These are phyloP conservation scores for Henckelia pumila DNA, from an alignment of 257 asterid genomes.

Conservation along the genomic window DNA sequence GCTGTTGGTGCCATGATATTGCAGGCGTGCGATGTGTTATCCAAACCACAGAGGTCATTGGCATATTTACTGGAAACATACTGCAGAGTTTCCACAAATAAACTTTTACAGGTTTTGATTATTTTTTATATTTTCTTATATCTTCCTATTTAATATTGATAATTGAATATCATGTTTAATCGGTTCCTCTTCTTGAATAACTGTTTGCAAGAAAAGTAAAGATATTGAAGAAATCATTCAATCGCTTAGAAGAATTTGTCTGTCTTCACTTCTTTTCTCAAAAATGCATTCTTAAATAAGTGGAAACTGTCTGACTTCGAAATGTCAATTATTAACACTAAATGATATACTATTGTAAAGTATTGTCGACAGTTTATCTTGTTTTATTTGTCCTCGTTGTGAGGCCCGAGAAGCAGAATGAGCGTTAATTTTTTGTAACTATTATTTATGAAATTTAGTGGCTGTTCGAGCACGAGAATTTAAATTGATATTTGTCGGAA, in stretches of 20 bases:
- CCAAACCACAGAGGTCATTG: conserved; percentile 91
- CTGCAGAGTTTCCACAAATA: conserved; percentile 68
- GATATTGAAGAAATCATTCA: conserved; percentile 1
- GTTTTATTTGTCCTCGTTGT: too few species aligned
- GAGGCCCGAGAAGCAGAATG: too few species aligned
- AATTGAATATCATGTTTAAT: conserved; percentile 19
- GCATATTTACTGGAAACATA: conserved; percentile 85
- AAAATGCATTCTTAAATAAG: too few species aligned
- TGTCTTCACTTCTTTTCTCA: too few species aligned
- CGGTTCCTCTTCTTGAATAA: conserved; percentile 9
- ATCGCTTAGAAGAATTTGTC: too few species aligned
- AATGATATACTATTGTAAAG: too few species aligned
- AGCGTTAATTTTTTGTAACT: neutral
- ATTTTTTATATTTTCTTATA: conserved; percentile 13
- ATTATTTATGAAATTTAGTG: too few species aligned
- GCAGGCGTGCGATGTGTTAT: conserved; percentile 84
- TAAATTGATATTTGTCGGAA: neutral
- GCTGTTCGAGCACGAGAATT: neutral
- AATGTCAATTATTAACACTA: too few species aligned
- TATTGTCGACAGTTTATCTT: too few species aligned
- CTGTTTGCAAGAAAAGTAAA: conserved; percentile 6
- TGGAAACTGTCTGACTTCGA: too few species aligned
- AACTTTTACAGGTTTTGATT: conserved; percentile 68
- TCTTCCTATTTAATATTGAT: neutral
- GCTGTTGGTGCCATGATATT: conserved; percentile 26